Evolutionary conservation across 805 yeast genomes (phyloP), one percentile per base, ranked within the genome.

Genomic region (Wickerhamomyces alni): DNA sequence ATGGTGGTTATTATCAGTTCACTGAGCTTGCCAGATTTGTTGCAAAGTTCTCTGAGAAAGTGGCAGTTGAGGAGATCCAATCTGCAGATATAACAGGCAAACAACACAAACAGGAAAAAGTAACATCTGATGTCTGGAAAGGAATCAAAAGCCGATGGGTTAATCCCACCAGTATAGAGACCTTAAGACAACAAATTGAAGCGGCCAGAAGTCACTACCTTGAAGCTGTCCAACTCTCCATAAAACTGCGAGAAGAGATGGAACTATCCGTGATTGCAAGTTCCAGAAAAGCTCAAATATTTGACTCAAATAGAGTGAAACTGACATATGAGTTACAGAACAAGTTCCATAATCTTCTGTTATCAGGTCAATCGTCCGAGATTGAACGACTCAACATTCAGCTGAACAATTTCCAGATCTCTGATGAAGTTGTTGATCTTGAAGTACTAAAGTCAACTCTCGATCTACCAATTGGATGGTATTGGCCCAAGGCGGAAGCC

Each of bases 1-100:
- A 51, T 27, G 47, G 51, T 10, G 59, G 55, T 8, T 57, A 41
- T 39, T 58, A 55, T 37, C 55, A 54, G 36, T 55, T 53, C 28
- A 53, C 57, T 0, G 59, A 55, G 24, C 40, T 55, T 17, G 52
- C 58, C 2, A 47, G 51, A 33, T 55, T 39, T 33, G 49, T 47
- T 10, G 45, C 48, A 1, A 42, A 41, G 5, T 51, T 43, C 19
- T 45, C 41, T 18, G 40, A 19, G 18, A 13, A 35, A 35, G 5
- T 22, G 6, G 24, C 24, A 21, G 24, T 21, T 21, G 9, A 21
- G 9, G 24, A 21, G 9, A 9, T 21, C 6, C 9, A 7, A 21
- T 6, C 24, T 21, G 24, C 24, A 9, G 9, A n/a, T n/a, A 8
- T n/a, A 11, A 9, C 28, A 8, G 28, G 12, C n/a, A 13, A 26